These are phyloP conservation scores for Pichia sp. DNA, from an alignment of 1,139 yeast species.

Conservation along the genomic window DNA sequence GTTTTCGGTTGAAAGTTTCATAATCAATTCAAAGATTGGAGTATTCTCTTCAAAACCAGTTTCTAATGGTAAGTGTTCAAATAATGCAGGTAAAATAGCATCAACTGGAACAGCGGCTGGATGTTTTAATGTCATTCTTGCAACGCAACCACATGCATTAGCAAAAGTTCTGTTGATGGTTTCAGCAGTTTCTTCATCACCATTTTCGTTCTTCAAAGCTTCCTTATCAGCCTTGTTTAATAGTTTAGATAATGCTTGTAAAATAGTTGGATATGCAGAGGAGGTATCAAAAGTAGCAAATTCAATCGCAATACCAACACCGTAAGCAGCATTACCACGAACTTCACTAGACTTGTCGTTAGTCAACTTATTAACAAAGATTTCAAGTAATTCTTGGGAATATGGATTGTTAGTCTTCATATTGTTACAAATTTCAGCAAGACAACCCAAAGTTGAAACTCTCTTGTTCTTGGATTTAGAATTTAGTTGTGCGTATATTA, in stretches of 20 bases:
- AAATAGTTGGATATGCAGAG: constrained; percentile 57
- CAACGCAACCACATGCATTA: constrained; percentile 96
- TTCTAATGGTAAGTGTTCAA: constrained; percentile 76
- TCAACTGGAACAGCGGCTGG: constrained; percentile 68
- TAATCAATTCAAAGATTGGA: constrained; percentile 76
- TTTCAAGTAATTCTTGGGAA: constrained; percentile 61
- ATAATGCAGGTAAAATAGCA: constrained; percentile 70
- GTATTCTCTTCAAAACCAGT: constrained; percentile 89
- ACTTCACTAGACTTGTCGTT: constrained; percentile 82
- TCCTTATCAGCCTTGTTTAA: constrained; percentile 71
- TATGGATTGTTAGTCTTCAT: constrained; percentile 62
- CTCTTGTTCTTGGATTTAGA: constrained; percentile 70
- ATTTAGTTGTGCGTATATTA: constrained; percentile 51
- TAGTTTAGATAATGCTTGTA: constrained; percentile 72
- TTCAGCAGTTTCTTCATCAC: constrained; percentile 66
- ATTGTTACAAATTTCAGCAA: constrained; percentile 83
- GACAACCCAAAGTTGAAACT: constrained; percentile 77
- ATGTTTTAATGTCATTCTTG: constrained; percentile 78
- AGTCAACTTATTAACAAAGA: constrained; percentile 60
- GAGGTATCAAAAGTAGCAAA: constrained; percentile 53
- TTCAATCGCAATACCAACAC: constrained; percentile 78
- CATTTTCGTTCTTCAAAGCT: constrained; percentile 47
- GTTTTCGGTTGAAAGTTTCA: constrained; percentile 45
- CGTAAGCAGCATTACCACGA: constrained; percentile 93
- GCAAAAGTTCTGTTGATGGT: constrained; percentile 81